Evolutionary conservation across 768 basidiomycete species (phyloP), one percentile per base, ranked within the genome.

Genomic region (Dioszegia hungarica): DNA sequence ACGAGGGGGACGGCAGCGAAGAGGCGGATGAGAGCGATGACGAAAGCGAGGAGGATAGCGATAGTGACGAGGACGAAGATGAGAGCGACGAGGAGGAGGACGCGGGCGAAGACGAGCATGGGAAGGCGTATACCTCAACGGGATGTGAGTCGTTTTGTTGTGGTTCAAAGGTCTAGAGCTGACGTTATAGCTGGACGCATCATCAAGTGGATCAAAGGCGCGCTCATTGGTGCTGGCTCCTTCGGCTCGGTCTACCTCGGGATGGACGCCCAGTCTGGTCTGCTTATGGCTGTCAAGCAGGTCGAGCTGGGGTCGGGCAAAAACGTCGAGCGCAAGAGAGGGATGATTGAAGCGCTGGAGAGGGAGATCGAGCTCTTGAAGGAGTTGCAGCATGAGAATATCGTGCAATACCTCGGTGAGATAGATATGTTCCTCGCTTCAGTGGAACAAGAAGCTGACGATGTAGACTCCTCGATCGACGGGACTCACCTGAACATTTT

Each of bases 261-360:
- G 31, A 91, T 95, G 90, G 92, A 93, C 75, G 89, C 90, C 0
- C 82, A 87, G 19, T 88, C 82, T 47, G 92, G 92, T 24, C 79
- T 92, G 20, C 81, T 97, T 60, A 95, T 97, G 92, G 92, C 92
- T 36, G 92, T 97, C 62, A 97, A 97, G 78, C 92, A 97, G 80
- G 92, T 97, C 40, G 89, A 93, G 69, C 82, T 97, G 27, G 88
- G 90, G 0, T 87, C 85, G 2, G 86, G 89, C 17, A 84, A 86
- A 3, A 93, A 93, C 70, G 88, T 93, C 70, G 92, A 92, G 71
- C 85, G 90, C 63, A 94, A 92, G 79, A 87, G 88, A 79, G 85
- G 83, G 76, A 97, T 97, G 92, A 83, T 91, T 12, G 88, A 82
- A 54, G 92, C 93, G 0, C 78, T 98, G 61, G 91, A 94, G 76